These are phyloP conservation scores for Phytophthora quininea DNA, from an alignment of 352 stramenopile species.

Conservation along the genomic window DNA sequence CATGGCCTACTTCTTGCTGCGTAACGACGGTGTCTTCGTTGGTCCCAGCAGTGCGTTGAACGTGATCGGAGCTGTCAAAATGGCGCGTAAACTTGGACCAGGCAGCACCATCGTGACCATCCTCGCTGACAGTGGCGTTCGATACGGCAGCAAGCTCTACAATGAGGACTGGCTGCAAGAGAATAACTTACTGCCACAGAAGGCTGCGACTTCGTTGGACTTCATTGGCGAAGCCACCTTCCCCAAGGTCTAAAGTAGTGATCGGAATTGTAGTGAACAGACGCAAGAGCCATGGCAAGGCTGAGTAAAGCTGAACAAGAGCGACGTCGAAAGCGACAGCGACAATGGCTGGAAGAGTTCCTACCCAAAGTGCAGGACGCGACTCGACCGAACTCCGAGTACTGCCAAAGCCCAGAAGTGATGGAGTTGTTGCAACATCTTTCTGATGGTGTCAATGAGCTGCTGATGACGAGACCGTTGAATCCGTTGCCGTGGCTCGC, in stretches of 20 bases:
- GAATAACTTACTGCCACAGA: slow-evolving; percentile 40
- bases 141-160: slow-evolving; percentile 78
- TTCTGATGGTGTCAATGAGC: slow-evolving; percentile 45
- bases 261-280: slow-evolving; percentile 1
- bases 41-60: slow-evolving; percentile 77
- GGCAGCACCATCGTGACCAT: slow-evolving; percentile 73
- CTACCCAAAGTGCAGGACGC: slow-evolving; percentile 34
- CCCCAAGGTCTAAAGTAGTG: slow-evolving; percentile 13
- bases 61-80: slow-evolving; percentile 69
- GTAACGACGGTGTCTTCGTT: slow-evolving; percentile 91
- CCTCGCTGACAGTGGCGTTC: slow-evolving; percentile 70
- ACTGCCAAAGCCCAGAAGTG: slow-evolving; percentile 38
- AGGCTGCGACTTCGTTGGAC: slow-evolving; percentile 21
- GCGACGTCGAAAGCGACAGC: slow-evolving; percentile 19
- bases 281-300: slow-evolving; percentile 18
- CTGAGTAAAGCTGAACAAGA: slow-evolving; percentile 23
- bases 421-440: slow-evolving; percentile 58
- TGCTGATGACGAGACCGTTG: slow-evolving; percentile 58
- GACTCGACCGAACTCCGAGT: slow-evolving; percentile 46
- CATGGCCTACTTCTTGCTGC: slow-evolving; percentile 92
- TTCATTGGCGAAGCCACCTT: slow-evolving; percentile 35
- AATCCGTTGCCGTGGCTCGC: slow-evolving; percentile 56
- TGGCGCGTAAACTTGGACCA: slow-evolving; percentile 56
- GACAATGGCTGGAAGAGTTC: slow-evolving; percentile 35
- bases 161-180: slow-evolving; percentile 67